A percentile compares a stretch with the other conserved stretches of the same genome.
These are phyloP conservation scores for Apiotrichum porosum DNA, from an alignment of 1,284 basidiomycete genomes.

Conservation along the genomic window DNA sequence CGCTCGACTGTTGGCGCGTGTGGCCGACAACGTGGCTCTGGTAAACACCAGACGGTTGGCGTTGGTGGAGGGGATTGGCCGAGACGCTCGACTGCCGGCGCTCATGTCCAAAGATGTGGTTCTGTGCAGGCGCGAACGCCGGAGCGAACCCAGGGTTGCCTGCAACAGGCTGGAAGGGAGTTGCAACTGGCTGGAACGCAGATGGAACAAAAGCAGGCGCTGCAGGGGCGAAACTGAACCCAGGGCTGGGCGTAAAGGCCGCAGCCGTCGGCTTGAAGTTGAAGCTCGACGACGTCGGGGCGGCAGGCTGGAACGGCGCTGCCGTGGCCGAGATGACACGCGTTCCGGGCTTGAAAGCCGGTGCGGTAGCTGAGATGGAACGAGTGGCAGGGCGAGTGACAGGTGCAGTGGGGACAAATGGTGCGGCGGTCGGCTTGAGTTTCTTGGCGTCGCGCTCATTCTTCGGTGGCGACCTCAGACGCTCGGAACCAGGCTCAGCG, in stretches of 20 bases:
- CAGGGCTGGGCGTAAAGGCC: background rate
- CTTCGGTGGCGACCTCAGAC: background rate
- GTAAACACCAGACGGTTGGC: background rate
- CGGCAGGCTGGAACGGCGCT: background rate
- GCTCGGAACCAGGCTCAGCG: background rate
- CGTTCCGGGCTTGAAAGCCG: background rate
- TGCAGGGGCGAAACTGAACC: background rate
- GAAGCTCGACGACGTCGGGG: too few species aligned
- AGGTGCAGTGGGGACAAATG: slow-evolving; percentile 1
- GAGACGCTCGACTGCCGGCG: too few species aligned
- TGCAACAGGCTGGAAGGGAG: background rate
- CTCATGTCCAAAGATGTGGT: too few species aligned
- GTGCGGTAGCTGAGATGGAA: background rate
- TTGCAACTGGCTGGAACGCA: background rate
- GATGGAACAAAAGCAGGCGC: background rate
- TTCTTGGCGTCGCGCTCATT: background rate
- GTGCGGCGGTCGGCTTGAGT: background rate
- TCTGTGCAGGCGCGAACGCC: too few species aligned
- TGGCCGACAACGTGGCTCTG: too few species aligned
- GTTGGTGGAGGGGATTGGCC: too few species aligned
- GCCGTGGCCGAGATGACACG: background rate
- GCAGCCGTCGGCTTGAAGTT: background rate
- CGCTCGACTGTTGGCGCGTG: too few species aligned
- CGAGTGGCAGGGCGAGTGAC: too few species aligned
- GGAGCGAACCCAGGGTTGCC: too few species aligned